Conservation (phyloP, 2,329 filamentous ascomycete species). For the Aspergillus cejpii region DNA sequence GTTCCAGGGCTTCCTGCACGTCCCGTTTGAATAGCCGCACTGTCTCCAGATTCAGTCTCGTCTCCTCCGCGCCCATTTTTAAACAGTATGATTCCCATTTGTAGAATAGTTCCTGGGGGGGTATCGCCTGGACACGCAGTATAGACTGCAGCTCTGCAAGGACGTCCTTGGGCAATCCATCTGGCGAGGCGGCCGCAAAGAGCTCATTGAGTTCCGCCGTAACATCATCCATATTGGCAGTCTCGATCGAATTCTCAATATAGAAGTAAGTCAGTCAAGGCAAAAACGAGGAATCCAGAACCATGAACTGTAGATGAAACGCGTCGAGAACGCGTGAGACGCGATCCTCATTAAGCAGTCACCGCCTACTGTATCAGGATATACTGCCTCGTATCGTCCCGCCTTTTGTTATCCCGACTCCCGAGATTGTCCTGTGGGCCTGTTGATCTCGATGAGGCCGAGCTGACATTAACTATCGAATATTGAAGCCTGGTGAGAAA, state of each 20-base stretch:
- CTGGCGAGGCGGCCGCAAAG: constrained; percentile 51
- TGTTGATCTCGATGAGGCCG: constrained; percentile 12
- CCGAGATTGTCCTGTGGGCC: constrained; percentile 12
- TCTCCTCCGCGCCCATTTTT: constrained; percentile 80
- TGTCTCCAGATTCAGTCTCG: constrained; percentile 62
- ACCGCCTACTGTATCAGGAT: constrained; percentile 8
- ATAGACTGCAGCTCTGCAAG: constrained; percentile 77
- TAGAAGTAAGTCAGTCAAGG: background rate
- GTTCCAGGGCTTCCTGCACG: constrained; percentile 75
- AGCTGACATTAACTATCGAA: background rate
- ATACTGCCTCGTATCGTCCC: background rate
- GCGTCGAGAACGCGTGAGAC: constrained; percentile 4
- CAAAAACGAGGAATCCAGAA: background rate
- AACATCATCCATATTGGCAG: constrained; percentile 44
- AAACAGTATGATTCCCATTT: constrained; percentile 99
- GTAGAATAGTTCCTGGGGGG: constrained; percentile 83
- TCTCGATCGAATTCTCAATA: background rate
- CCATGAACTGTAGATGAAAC: background rate
- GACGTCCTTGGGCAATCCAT: constrained; percentile 66
- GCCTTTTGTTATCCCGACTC: constrained; percentile 1
- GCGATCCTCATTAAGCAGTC: constrained; percentile 1
- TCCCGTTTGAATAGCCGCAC: constrained; percentile 77
- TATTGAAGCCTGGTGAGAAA: background rate
- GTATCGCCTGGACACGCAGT: constrained; percentile 72
- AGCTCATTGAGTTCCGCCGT: constrained; percentile 51